Percentiles rank a stretch among this genome's conserved stretches.
phyloP scores from a whole-genome alignment of 129 eudicot species.

The Dittrichia graveolens region DNA sequence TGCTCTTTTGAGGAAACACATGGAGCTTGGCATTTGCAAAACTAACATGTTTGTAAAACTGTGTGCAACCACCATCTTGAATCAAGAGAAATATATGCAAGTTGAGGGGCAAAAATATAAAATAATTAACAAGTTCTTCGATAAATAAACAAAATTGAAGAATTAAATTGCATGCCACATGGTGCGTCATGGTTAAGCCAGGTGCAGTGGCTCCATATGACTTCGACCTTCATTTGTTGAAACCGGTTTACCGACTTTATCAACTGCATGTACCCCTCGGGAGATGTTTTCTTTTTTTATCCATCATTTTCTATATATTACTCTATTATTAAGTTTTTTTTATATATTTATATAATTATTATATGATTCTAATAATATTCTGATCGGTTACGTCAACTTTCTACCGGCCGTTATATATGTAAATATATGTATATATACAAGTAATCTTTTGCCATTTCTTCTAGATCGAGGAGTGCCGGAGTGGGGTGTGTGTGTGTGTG shows the following conservation, averaged over 20 bases:
- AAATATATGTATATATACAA: no score
- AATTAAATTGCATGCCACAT: slow-evolving; percentile 40
- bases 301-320: neutral
- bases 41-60: slow-evolving; percentile 31
- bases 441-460: no score
- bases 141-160: neutral
- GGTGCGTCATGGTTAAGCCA: slow-evolving; percentile 34
- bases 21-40: slow-evolving; percentile 29
- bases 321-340: neutral
- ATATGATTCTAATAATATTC: no score
- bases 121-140: neutral
- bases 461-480: no score
- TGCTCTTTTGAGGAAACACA: slow-evolving; percentile 21
- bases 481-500: no score
- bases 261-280: slow-evolving; percentile 43
- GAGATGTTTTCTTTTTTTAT: neutral
- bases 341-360: neutral
- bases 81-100: slow-evolving; percentile 33
- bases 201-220: slow-evolving; percentile 38
- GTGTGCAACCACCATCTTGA: slow-evolving; percentile 38
- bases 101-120: slow-evolving; percentile 25
- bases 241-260: slow-evolving; percentile 49
- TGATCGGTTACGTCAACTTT: no score
- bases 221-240: slow-evolving; percentile 37
- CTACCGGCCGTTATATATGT: no score